Conservation (phyloP, 495 filamentous ascomycete species). For the Xylaria longipes region DNA sequence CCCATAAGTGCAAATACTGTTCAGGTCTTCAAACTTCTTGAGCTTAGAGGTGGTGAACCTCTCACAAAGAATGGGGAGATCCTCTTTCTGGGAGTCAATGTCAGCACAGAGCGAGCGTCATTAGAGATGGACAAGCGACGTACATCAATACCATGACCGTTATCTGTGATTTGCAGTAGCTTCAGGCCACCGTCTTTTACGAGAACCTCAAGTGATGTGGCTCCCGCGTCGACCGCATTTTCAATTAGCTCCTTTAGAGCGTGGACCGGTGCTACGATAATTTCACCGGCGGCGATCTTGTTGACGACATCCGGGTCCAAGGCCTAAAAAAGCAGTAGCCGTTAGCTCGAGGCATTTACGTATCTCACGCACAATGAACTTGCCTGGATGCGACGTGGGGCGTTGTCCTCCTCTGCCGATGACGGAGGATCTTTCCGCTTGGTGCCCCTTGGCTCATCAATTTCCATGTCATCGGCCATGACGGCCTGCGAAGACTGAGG, state of each 20-base stretch:
- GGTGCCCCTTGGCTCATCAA: conserved; percentile 59
- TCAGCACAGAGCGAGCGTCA: conserved; percentile 24
- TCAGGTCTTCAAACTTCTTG: conserved; percentile 92
- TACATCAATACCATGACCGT: conserved; percentile 95
- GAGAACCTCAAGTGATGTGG: conserved; percentile 87
- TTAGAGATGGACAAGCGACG: conserved; percentile 35
- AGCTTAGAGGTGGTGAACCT: conserved; percentile 97
- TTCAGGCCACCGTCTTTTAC: conserved; percentile 98
- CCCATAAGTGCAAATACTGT: conserved; percentile 91
- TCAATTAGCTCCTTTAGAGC: conserved; percentile 98
- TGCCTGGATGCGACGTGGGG: conserved; percentile 72
- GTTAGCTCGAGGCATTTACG: conserved; percentile 25
- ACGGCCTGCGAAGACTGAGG: background rate
- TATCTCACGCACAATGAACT: conserved; percentile 29
- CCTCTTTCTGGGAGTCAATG: conserved; percentile 69
- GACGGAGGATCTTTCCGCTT: conserved; percentile 63
- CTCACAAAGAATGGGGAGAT: conserved; percentile 92
- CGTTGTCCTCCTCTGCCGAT: conserved; percentile 54
- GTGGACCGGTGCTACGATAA: conserved; percentile 96
- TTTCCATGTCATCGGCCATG: conserved; percentile 58
- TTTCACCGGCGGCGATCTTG: conserved; percentile 99
- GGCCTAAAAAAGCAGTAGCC: conserved; percentile 57
- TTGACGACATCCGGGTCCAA: conserved; percentile 96
- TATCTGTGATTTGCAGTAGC: conserved; percentile 95
- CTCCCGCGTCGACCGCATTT: conserved; percentile 96